phyloP scores from a whole-genome alignment of 768 basidiomycete genomes.

The Tubosaeta sp. region DNA sequence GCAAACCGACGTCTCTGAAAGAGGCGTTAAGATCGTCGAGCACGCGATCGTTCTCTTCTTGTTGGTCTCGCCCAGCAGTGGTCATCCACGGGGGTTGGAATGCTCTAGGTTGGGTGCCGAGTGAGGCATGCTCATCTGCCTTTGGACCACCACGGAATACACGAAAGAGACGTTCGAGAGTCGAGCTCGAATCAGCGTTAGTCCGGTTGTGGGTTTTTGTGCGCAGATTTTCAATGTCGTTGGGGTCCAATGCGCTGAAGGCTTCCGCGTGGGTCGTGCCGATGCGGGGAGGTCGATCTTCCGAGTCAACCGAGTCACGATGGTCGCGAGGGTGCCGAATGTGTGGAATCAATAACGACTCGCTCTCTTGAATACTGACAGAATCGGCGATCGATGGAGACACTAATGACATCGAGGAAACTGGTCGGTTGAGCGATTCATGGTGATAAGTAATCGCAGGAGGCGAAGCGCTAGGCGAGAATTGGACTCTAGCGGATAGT shows the following conservation, averaged over 20 bases:
- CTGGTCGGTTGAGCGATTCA: conserved; percentile 17
- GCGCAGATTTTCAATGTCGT: conserved; percentile 44
- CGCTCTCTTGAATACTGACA: conserved; percentile 4
- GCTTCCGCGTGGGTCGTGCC: conserved; percentile 63
- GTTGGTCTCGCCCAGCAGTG: conserved; percentile 57
- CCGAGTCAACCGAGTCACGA: conserved; percentile 27
- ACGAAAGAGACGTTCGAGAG: conserved; percentile 21
- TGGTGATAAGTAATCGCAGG: conserved; percentile 4
- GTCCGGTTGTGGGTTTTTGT: conserved; percentile 26
- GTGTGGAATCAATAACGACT: conserved; percentile 9
- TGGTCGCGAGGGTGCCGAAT: conserved; percentile 15
- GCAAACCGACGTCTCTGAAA: conserved; percentile 74
- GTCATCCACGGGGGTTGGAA: conserved; percentile 60
- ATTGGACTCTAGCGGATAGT: conserved; percentile 9
- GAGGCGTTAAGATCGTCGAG: conserved; percentile 68
- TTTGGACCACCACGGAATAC: conserved; percentile 19
- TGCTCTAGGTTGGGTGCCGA: conserved; percentile 27
- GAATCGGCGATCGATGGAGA: conserved; percentile 8
- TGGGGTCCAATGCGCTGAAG: conserved; percentile 55
- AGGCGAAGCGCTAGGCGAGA: conserved; percentile 18
- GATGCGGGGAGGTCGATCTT: conserved; percentile 35
- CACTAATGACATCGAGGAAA: conserved; percentile 15
- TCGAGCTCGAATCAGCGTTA: conserved; percentile 17
- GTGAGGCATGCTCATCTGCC: conserved; percentile 21
- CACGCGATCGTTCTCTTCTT: conserved; percentile 65